These are phyloP conservation scores for Ganoderma resinaceum DNA, from an alignment of 1,284 basidiomycete species.

Conservation along the genomic window DNA sequence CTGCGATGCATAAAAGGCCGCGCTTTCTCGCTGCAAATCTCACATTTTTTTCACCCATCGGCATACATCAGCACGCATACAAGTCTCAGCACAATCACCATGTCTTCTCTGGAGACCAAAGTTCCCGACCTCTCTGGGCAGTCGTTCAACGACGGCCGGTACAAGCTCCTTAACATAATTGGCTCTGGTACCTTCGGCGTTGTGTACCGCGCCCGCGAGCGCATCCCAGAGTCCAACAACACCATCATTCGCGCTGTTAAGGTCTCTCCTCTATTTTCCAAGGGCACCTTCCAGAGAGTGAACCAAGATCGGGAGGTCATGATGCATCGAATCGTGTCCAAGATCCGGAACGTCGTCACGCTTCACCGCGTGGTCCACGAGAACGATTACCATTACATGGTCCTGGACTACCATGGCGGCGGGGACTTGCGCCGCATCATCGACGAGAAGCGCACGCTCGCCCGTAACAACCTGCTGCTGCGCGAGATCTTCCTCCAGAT, in stretches of 20 bases:
- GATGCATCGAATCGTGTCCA: constrained; percentile 58
- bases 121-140: constrained; percentile 31
- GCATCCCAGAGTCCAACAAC: constrained; percentile 24
- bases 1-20: neutral
- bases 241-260: constrained; percentile 34
- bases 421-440: constrained; percentile 71
- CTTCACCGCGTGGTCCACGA: constrained; percentile 61
- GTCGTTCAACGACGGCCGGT: constrained; percentile 37
- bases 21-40: neutral
- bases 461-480: constrained; percentile 56
- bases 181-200: constrained; percentile 71
- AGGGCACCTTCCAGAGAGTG: neutral
- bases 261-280: constrained; percentile 24
- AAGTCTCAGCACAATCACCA: constrained; percentile 1
- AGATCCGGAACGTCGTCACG: constrained; percentile 63
- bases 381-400: constrained; percentile 59
- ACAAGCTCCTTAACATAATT: constrained; percentile 60
- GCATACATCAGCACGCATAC: neutral
- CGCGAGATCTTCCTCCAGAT: constrained; percentile 61
- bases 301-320: constrained; percentile 33
- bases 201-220: constrained; percentile 57
- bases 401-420: constrained; percentile 66
- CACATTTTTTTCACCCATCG: neutral
- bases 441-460: constrained; percentile 52
- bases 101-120: constrained; percentile 17